A percentile compares a stretch with the other conserved stretches of the same genome.
Conservation (phyloP, 805 yeast genomes). For the Saturnispora hagleri region DNA sequence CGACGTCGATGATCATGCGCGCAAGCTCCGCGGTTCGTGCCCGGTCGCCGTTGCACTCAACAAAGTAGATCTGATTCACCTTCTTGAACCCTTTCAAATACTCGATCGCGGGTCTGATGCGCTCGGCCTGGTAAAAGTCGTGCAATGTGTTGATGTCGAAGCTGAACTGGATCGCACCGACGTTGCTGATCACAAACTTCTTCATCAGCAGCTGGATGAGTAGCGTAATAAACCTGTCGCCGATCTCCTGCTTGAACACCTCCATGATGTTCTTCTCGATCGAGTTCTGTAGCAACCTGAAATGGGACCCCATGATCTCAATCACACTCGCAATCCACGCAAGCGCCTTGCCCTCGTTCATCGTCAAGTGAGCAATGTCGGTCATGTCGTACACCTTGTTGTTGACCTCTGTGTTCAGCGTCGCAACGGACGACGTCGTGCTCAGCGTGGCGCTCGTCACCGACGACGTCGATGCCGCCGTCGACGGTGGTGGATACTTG, state of each 20-base stretch:
- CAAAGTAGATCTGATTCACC: slow-evolving; percentile 75
- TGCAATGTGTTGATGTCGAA: slow-evolving; percentile 75
- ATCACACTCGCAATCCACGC: slow-evolving; percentile 59
- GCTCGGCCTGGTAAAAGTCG: slow-evolving; percentile 55
- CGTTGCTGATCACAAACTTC: slow-evolving; percentile 56
- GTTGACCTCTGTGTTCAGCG: background rate
- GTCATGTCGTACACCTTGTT: slow-evolving; percentile 9
- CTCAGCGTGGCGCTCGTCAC: background rate
- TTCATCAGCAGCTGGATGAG: slow-evolving; percentile 70
- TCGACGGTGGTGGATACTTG: slow-evolving; percentile 8
- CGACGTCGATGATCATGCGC: slow-evolving; percentile 68
- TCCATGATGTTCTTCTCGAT: slow-evolving; percentile 85
- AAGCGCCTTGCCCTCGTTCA: slow-evolving; percentile 32
- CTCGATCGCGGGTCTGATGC: slow-evolving; percentile 61
- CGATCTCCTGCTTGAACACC: slow-evolving; percentile 90
- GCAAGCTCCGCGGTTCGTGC: slow-evolving; percentile 47
- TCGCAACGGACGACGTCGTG: background rate
- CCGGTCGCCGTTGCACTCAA: slow-evolving; percentile 41
- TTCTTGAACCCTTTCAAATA: slow-evolving; percentile 73
- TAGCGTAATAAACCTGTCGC: slow-evolving; percentile 70
- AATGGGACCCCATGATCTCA: slow-evolving; percentile 56
- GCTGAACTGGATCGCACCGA: slow-evolving; percentile 76
- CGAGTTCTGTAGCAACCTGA: slow-evolving; percentile 63
- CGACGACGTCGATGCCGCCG: slow-evolving; percentile 6
- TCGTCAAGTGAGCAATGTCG: slow-evolving; percentile 14